Evolutionary conservation across 1,284 basidiomycete species (phyloP), one percentile per base, ranked within the genome.

Genomic region (Ceraceosorus guamensis): DNA sequence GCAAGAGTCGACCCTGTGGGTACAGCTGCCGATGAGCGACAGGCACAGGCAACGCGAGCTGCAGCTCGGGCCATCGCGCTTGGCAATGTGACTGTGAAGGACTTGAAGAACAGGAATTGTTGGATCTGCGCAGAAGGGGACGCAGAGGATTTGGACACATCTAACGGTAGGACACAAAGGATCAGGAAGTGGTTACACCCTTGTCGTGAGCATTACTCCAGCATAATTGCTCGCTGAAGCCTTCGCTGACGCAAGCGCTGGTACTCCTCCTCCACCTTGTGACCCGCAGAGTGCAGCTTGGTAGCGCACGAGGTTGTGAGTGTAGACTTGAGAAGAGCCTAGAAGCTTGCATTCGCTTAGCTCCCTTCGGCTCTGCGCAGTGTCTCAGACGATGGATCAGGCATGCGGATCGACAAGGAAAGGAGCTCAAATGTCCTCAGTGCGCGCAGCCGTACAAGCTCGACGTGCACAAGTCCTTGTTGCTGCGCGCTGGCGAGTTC

Each of bases 81-180:
- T 24, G 24, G 24, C 24, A 24, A 24, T 24, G 39, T 41, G 39
- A 11, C 11, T 16, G 39, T 41, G 39, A 11, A 11, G 39, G 11
- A 41, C 11, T 16, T 41, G 39, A 11, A 16, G 11, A 59, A 61
- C 50, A 64, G 63, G 33, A 51, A 48, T 3, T 71, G 70, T 44
- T 71, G 70, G 70, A 70, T 71, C 53, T 71, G 70, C 46, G 61
- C 65, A 13, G 68, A 70, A 13, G 66, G 66, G 4, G 70, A 71
- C 24, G 63, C 65, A 33, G 69, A 68, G 1, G 46, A 46, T 4
- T 49, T 45, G 13, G 51, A 60, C 24, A 24, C 24, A 24, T 24
- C 24, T 24, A 24, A 24, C 3, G 24, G 24, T 3, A 24, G 24
- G 24, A 24, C 24, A 24, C 24, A 24, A 24, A 24, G 24, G 24